These are phyloP conservation scores for Ogataea methanolica DNA, from an alignment of 805 yeast species.

Conservation along the genomic window DNA sequence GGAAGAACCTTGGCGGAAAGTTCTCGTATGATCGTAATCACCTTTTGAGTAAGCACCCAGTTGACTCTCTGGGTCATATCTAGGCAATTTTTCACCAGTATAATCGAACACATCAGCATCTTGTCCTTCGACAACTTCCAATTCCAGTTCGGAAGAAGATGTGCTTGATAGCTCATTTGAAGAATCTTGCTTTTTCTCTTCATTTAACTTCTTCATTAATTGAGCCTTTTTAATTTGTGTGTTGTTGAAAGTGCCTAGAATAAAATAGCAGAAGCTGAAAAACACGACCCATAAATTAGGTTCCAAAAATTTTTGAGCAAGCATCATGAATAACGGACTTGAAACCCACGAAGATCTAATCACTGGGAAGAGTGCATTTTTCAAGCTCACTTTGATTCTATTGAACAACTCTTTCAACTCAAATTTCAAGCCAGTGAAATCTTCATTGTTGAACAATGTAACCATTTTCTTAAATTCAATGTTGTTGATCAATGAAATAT, in stretches of 20 bases:
- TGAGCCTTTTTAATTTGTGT: conserved; percentile 40
- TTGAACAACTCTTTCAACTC: conserved; percentile 8
- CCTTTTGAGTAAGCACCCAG: not conserved
- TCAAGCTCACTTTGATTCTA: conserved; percentile 31
- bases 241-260: conserved; percentile 60
- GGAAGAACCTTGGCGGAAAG: conserved; percentile 8
- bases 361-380: conserved; percentile 40
- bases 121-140: conserved; percentile 11
- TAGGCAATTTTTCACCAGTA: conserved; percentile 3
- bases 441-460: conserved; percentile 2
- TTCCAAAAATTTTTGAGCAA: conserved; percentile 53
- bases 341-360: conserved; percentile 52
- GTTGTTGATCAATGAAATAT: conserved; percentile 47
- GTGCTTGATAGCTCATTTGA: conserved; percentile 4
- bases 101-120: conserved; percentile 5
- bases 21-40: not conserved
- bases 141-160: conserved; percentile 7
- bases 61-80: not conserved
- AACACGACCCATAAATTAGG: conserved; percentile 65
- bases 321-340: conserved; percentile 43
- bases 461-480: conserved; percentile 6
- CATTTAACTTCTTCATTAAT: conserved; percentile 8
- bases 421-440: conserved; percentile 10
- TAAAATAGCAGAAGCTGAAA: conserved; percentile 52
- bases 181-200: conserved; percentile 4